These are phyloP conservation scores for Globisporangium rhizosaccharum DNA, from an alignment of 352 stramenopile genomes.

Conservation along the genomic window DNA sequence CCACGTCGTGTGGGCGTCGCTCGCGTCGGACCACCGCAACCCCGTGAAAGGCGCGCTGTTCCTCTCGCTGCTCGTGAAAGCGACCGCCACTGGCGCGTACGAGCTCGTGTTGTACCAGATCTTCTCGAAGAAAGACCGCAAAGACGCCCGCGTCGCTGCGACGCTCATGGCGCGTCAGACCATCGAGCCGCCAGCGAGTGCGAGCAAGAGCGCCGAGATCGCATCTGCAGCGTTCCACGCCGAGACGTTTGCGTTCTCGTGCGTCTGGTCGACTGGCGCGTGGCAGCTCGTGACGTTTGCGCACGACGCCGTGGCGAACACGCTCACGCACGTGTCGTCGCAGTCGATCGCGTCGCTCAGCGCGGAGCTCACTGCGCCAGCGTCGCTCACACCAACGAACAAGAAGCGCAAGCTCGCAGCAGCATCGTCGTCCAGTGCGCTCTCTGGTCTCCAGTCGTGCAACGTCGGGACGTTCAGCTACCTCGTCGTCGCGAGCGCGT, in stretches of 20 bases:
- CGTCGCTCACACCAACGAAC: slow-evolving; percentile 20
- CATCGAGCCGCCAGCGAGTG: slow-evolving; percentile 11
- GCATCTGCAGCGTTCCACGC: slow-evolving; percentile 58
- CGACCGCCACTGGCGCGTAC: slow-evolving; percentile 25
- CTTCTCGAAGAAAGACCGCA: slow-evolving; percentile 25
- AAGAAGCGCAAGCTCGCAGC: slow-evolving; percentile 67
- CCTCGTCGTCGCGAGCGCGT: slow-evolving; percentile 36
- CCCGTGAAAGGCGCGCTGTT: slow-evolving; percentile 56
- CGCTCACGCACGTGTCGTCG: slow-evolving; percentile 32
- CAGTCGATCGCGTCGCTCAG: slow-evolving; percentile 36
- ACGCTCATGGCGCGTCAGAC: slow-evolving; percentile 29
- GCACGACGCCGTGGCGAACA: slow-evolving; percentile 40
- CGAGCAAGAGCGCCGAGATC: slow-evolving; percentile 16
- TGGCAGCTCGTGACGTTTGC: slow-evolving; percentile 49
- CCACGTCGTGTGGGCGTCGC: slow-evolving; percentile 43
- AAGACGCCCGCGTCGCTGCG: slow-evolving; percentile 26
- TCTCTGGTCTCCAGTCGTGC: slow-evolving; percentile 24
- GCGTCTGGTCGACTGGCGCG: slow-evolving; percentile 46
- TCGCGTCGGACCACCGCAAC: slow-evolving; percentile 52
- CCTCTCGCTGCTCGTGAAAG: slow-evolving; percentile 50
- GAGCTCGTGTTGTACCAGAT: slow-evolving; percentile 62
- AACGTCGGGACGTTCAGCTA: slow-evolving; percentile 51
- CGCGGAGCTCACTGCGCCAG: slow-evolving; percentile 11
- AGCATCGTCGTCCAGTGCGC: neutral
- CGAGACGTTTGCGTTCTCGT: slow-evolving; percentile 65